Base-by-base conservation (phyloP, 2,329 filamentous ascomycete species). In the Scedosporium dehoogii region DNA sequence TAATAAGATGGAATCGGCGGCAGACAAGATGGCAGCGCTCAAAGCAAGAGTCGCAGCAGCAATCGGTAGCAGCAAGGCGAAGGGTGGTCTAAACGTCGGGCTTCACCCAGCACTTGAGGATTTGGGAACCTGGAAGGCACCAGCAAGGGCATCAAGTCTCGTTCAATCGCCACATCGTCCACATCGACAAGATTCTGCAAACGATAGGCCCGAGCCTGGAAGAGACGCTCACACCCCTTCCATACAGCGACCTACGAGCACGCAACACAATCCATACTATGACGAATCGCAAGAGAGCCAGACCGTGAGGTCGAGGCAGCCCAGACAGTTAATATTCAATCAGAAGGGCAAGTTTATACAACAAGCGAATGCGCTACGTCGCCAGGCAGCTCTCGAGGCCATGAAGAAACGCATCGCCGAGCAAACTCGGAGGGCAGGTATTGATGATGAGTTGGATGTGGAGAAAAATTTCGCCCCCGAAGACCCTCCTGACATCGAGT, bases 321-420 rank as follows among this genome's bases (percentile, higher is more conserved):
- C 91, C 10, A 86, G 90, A 64, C 86, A 90, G 66, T 81, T 99
- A 18, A 78, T 91, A 12, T 97, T 99, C 79, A 96, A 97, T 69
- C 87, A 92, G 68, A 96, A 96, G 73, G 94, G 94, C 61, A 97
- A 97, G 81, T 97, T 96, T 71, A 96, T 97, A 64, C 88, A 92
- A 66, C 93, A 97, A 75, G 94, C 90, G 6, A 93, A 91, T 72
- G 92, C 92, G 63, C 78, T 97, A 60, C 87, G 94, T 65, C 85
- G 91, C 64, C 92, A 97, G 75, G 91, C 89, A 51, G 88, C 89
- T 59, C 80, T 99, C 29, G 96, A 99, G 78, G 88, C 88, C 65
- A 93, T 99, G 86, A 97, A 97, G 76, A 92, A 89, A 78, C 85
- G 89, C 62, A 96, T 99, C 67, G 93, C 93, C 1, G 89, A 89